Conservation (phyloP, 495 filamentous ascomycete genomes). For the Podospora pseudoanserina region DNA sequence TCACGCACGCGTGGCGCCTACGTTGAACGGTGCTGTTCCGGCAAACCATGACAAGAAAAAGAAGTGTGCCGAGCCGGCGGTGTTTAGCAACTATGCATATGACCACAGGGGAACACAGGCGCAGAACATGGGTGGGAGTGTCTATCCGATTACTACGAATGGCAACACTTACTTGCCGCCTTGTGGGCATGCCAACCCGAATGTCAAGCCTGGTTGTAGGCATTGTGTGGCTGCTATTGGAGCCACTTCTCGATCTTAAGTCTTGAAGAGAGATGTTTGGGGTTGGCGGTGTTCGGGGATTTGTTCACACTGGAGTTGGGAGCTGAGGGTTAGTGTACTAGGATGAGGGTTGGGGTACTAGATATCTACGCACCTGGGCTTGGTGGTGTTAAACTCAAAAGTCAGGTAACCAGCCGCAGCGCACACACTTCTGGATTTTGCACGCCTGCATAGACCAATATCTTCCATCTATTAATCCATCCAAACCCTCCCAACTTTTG, state of each 20-base stretch:
- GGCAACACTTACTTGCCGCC: background rate
- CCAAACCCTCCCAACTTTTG: constrained; percentile 4
- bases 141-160: background rate
- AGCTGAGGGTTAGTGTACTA: background rate
- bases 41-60: background rate
- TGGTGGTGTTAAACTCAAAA: background rate
- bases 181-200: background rate
- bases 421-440: background rate
- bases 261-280: background rate
- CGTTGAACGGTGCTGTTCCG: background rate
- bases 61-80: background rate
- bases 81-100: background rate
- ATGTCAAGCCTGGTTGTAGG: background rate
- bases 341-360: background rate
- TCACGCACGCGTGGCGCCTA: background rate
- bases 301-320: background rate
- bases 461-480: background rate
- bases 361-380: background rate
- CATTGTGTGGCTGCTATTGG: background rate
- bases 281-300: background rate
- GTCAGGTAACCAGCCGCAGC: background rate
- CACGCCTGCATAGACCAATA: background rate
- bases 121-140: background rate
- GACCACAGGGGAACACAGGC: background rate
- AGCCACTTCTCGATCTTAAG: background rate